phyloP scores from a whole-genome alignment of 306 rosid species.

The Hippophae tibetana region DNA sequence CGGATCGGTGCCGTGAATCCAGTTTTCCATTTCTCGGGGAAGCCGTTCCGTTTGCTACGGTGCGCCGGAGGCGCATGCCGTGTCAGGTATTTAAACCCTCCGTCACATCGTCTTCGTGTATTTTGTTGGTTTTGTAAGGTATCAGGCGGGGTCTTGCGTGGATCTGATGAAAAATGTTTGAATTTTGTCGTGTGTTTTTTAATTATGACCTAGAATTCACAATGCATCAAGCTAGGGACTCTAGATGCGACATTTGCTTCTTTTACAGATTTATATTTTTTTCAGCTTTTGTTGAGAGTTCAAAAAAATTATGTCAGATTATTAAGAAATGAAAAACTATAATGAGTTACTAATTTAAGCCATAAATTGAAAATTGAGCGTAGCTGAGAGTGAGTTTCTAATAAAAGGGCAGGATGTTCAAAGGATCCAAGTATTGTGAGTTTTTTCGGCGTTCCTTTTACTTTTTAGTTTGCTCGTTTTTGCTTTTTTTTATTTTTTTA shows the following conservation, averaged over 20 bases:
- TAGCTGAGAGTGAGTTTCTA: conserved; percentile 12
- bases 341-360: background rate
- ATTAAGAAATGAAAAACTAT: too few relatives aligned
- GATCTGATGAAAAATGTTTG: conserved; percentile 15
- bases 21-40: background rate
- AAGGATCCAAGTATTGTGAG: background rate
- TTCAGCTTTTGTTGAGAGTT: background rate
- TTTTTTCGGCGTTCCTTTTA: background rate
- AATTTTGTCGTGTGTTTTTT: background rate
- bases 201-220: conserved; percentile 10
- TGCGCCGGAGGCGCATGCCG: conserved; percentile 1
- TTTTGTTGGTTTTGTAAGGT: background rate
- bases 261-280: conserved; percentile 4
- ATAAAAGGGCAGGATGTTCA: conserved; percentile 11
- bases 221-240: conserved; percentile 26
- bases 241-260: background rate
- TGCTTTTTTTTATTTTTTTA: background rate
- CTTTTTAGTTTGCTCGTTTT: too few relatives aligned
- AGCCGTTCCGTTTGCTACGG: background rate
- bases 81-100: conserved; percentile 15
- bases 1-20: conserved; percentile 22
- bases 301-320: background rate
- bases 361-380: background rate
- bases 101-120: background rate
- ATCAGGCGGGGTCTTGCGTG: conserved; percentile 3